Percentiles rank a stretch among this genome's conserved stretches.
Evolutionary conservation across 805 yeast genomes (phyloP).

Genomic region (Candida caryicola): DNA sequence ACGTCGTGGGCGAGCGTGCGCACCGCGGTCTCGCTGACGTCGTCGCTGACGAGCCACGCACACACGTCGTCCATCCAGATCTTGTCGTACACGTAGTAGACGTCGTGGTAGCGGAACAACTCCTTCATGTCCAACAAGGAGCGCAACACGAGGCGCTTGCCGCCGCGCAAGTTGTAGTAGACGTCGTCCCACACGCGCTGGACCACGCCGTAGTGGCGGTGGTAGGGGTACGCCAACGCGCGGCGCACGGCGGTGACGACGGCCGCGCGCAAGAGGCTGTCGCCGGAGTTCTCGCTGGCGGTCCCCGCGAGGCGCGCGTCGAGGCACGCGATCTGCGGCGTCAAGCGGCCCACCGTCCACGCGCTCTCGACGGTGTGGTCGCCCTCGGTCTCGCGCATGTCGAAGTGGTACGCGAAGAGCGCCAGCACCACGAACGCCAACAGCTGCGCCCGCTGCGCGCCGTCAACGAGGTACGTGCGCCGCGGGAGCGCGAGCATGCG

Average conservation of each 20-base stretch:
- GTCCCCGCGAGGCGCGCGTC: slow-evolving; percentile 60
- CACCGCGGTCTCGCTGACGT: slow-evolving; percentile 56
- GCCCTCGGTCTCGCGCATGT: slow-evolving; percentile 68
- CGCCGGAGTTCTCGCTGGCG: slow-evolving; percentile 19
- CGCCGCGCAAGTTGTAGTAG: slow-evolving; percentile 59
- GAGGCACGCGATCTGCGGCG: slow-evolving; percentile 73
- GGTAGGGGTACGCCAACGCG: slow-evolving; percentile 76
- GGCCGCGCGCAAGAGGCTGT: slow-evolving; percentile 47
- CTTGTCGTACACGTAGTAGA: slow-evolving; percentile 79
- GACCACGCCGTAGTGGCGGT: slow-evolving; percentile 63
- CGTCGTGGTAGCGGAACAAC: slow-evolving; percentile 76
- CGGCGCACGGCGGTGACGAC: slow-evolving; percentile 66
- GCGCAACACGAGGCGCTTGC: slow-evolving; percentile 63
- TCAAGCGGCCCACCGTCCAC: slow-evolving; percentile 87
- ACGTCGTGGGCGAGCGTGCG: slow-evolving; percentile 68
- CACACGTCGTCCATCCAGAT: slow-evolving; percentile 75
- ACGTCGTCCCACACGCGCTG: slow-evolving; percentile 74
- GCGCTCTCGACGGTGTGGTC: slow-evolving; percentile 81
- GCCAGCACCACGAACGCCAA: slow-evolving; percentile 65
- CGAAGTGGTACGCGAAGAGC: slow-evolving; percentile 73
- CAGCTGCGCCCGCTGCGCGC: slow-evolving; percentile 45
- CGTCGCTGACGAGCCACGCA: slow-evolving; percentile 65
- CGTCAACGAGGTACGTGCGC: slow-evolving; percentile 54
- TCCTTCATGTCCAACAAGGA: slow-evolving; percentile 62
- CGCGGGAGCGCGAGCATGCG: slow-evolving; percentile 68